Conservation (phyloP, 2,329 filamentous ascomycete genomes). For the Capronia coronata region DNA sequence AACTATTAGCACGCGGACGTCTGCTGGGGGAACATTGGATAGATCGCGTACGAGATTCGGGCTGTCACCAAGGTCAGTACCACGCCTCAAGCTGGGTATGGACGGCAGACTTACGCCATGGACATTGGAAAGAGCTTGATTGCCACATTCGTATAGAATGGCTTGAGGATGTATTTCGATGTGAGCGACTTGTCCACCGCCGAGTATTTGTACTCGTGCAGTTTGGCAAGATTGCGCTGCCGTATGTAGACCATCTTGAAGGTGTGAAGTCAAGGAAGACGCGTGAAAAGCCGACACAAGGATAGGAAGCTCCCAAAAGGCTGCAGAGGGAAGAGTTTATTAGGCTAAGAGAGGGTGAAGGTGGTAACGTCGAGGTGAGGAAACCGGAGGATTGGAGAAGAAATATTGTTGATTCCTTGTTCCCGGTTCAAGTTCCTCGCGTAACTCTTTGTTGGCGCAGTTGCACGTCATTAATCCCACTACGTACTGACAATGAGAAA, state of each 20-base stretch:
- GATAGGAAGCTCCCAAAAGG: not conserved
- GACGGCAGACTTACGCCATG: conserved; percentile 63
- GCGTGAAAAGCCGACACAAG: conserved; percentile 1
- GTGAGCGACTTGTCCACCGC: conserved; percentile 82
- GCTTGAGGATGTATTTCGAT: conserved; percentile 91
- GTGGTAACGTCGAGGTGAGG: not conserved
- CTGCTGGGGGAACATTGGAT: not conserved
- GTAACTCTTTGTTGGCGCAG: not conserved
- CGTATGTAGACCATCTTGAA: conserved; percentile 83
- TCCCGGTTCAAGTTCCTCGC: not conserved
- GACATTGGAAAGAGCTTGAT: conserved; percentile 91
- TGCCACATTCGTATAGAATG: conserved; percentile 91
- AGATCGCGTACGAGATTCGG: conserved; percentile 50
- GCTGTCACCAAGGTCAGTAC: conserved; percentile 22
- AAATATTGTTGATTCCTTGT: not conserved
- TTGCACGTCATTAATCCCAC: not conserved
- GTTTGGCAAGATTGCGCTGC: conserved; percentile 76
- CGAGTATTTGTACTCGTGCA: conserved; percentile 94
- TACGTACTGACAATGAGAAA: too few species aligned
- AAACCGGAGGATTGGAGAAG: not conserved
- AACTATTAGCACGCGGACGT: not conserved
- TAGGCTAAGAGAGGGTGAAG: not conserved
- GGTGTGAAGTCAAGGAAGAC: not conserved
- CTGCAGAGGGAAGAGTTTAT: not conserved
- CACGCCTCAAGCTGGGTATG: conserved; percentile 7